phyloP scores from a whole-genome alignment of 2,329 filamentous ascomycete species.

The Phaeosphaeria sp. region DNA sequence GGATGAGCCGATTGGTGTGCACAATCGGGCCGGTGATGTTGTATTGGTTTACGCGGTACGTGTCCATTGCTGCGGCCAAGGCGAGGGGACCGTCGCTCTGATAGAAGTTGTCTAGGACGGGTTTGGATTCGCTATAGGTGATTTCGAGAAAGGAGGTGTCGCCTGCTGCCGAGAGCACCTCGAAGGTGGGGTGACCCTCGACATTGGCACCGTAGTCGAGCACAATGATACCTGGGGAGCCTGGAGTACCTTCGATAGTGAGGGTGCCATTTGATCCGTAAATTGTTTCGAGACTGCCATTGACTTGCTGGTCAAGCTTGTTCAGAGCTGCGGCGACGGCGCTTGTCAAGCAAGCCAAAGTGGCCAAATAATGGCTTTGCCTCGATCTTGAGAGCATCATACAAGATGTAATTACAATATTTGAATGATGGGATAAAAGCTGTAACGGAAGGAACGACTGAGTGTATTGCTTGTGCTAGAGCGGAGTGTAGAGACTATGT shows the following conservation, averaged over 20 bases:
- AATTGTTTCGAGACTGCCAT: not conserved
- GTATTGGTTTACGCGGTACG: conserved; percentile 46
- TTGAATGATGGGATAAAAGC: too few species aligned
- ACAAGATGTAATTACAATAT: too few species aligned
- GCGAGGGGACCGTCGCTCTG: conserved; percentile 44
- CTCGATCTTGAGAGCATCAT: too few species aligned
- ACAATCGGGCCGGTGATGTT: conserved; percentile 33
- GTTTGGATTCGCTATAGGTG: not conserved
- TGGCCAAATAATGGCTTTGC: too few species aligned
- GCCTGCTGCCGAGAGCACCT: conserved; percentile 14
- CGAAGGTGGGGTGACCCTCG: conserved; percentile 21
- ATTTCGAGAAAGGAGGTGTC: conserved; percentile 10
- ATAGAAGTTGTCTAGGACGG: not conserved
- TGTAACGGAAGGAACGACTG: too few species aligned
- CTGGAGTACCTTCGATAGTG: conserved; percentile 1
- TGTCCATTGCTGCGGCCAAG: conserved; percentile 48
- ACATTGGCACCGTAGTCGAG: conserved; percentile 22
- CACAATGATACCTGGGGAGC: not conserved
- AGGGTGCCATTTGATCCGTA: not conserved
- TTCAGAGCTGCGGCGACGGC: too few species aligned
- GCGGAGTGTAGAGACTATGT: too few species aligned
- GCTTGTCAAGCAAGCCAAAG: too few species aligned
- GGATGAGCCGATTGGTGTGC: conserved; percentile 46
- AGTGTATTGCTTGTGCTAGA: too few species aligned
- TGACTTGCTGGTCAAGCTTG: not conserved